Evolutionary conservation across 306 rosid genomes (phyloP), one percentile per base, ranked within the genome.

Genomic region (Lathyrus sativus): DNA sequence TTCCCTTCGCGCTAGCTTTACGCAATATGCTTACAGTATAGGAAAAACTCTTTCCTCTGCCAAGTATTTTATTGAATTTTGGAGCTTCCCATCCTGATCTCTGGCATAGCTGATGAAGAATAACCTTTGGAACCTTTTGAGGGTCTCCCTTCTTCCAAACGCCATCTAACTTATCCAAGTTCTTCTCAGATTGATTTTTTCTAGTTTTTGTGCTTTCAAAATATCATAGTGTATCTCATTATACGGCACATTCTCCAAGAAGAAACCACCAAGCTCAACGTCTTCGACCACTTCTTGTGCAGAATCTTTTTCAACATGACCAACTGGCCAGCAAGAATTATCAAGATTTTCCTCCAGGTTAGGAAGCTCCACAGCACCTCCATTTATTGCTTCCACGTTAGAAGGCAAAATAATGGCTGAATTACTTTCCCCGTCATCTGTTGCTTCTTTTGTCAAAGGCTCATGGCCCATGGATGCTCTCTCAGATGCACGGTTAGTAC

Each of bases 201-300:
- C n/a, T n/a, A n/a, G n/a, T n/a, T n/a, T n/a, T n/a, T 90, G 88
- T 55, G 85, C 49, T 74, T 82, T 81, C 80, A 77, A 62, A 79
- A 81, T 71, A 72, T 86, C 87, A 65, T 76, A 67, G 66, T 85
- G 68, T 56, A 48, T 66, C 74, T 82, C 86, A 74, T 76, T 69
- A 45, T 84, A 72, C 29, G 77, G 72, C 2, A 7, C 82, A 80
- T 89, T 89, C 77, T 87, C 98, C 70, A 29, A 66, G 86, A 91
- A 89, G 72, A 91, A 83, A 75, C 79, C 84, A 69, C 98, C 98
- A 55, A 91, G 82, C 75, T 91, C 96, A 57, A 91, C 67, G 79
- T 87, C 96, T 54, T 11, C 82, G 48, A 76, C 70, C 54, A 78
- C 96, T 70, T 76, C 89, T 78, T 87, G 76, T 41, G 74, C 74